phyloP scores from a whole-genome alignment of 169 alveolate species.

The Cryptosporidium parvum region DNA sequence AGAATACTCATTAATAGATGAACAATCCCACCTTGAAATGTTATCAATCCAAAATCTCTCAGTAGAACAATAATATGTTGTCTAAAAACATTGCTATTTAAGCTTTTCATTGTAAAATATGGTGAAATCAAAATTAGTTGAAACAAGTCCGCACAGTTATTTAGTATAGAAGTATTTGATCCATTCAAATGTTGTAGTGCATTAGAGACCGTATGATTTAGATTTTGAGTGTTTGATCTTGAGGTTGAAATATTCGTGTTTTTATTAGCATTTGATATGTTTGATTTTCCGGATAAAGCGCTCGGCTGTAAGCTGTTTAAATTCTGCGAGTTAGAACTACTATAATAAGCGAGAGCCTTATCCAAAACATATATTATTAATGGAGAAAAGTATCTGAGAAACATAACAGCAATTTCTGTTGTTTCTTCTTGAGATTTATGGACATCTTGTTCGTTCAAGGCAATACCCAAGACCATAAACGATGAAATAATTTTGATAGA shows the following conservation, averaged over 20 bases:
- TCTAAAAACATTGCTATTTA: background rate
- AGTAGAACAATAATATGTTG: background rate
- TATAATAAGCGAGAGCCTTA: background rate
- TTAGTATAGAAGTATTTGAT: slow-evolving; percentile 6
- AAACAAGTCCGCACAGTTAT: slow-evolving; percentile 40
- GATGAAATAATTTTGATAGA: slow-evolving; percentile 18
- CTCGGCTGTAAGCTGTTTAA: background rate
- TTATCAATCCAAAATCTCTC: slow-evolving; percentile 48
- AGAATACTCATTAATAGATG: slow-evolving; percentile 37
- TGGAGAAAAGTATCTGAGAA: slow-evolving; percentile 37
- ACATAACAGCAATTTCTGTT: background rate
- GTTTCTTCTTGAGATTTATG: background rate
- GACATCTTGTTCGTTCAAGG: background rate
- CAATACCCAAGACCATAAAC: slow-evolving; percentile 20
- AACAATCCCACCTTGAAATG: slow-evolving; percentile 54
- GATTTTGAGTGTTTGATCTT: background rate
- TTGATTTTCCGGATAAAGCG: background rate
- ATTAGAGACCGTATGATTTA: background rate
- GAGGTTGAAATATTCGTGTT: background rate
- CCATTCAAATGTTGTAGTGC: slow-evolving; percentile 9
- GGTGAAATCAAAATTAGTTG: slow-evolving; percentile 55
- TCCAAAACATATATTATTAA: slow-evolving; percentile 42
- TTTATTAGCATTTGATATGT: background rate
- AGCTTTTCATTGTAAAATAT: background rate
- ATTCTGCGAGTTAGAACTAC: background rate